Evolutionary conservation across 306 rosid species (phyloP).

Genomic region (Adenanthera pavonina): DNA sequence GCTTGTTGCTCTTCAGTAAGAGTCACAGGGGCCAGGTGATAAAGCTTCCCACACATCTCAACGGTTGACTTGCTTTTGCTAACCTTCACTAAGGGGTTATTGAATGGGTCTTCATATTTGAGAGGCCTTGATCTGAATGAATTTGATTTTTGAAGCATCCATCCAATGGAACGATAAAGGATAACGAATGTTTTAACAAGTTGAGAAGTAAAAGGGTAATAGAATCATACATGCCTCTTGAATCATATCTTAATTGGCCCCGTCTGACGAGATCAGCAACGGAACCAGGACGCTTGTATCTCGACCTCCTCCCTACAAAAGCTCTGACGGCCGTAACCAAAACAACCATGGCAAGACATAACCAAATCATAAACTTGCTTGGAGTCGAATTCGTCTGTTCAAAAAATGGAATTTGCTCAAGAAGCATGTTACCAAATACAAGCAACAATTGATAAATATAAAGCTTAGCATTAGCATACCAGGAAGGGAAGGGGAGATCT

Average conservation of each 20-base stretch:
- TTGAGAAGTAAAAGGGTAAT: conserved; percentile 35
- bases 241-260: conserved; percentile 94
- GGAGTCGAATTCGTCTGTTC: conserved; percentile 54
- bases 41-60: conserved; percentile 93
- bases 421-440: background rate
- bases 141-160: background rate
- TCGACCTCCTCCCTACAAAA: conserved; percentile 50
- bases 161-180: background rate
- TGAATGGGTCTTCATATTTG: conserved; percentile 91
- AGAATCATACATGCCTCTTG: conserved; percentile 98
- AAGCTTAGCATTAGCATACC: conserved; percentile 8
- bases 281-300: conserved; percentile 70
- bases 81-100: conserved; percentile 87
- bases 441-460: background rate
- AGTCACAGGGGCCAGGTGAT: conserved; percentile 93
- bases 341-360: conserved; percentile 62
- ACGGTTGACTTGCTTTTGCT: conserved; percentile 76
- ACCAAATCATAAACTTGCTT: conserved; percentile 61
- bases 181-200: background rate
- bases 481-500: background rate
- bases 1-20: conserved; percentile 84
- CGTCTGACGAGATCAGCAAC: conserved; percentile 95
- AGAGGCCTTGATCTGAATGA: conserved; percentile 76
- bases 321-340: conserved; percentile 52
- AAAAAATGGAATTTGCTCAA: background rate